phyloP scores from a whole-genome alignment of 2,329 filamentous ascomycete species.

The Sporothrix phasma region DNA sequence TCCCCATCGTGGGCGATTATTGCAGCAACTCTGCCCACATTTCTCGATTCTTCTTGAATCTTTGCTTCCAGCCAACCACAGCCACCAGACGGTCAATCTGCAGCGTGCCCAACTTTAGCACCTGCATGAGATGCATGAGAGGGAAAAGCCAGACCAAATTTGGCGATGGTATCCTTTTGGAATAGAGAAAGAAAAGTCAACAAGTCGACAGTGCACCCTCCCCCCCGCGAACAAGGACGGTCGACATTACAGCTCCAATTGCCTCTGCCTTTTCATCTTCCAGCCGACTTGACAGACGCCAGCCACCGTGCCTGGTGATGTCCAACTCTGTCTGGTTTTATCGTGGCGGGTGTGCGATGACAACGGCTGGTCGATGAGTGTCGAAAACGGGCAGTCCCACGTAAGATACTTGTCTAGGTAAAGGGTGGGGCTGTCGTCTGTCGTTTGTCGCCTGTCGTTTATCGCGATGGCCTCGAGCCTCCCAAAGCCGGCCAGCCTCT shows the following conservation, averaged over 20 bases:
- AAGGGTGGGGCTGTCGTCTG: background rate
- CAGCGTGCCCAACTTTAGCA: constrained; percentile 3
- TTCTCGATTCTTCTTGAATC: too few species aligned
- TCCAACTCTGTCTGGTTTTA: too few species aligned
- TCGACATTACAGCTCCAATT: background rate
- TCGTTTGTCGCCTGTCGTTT: background rate
- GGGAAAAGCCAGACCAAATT: background rate
- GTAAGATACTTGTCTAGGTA: too few species aligned
- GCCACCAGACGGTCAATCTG: background rate
- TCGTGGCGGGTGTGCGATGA: background rate
- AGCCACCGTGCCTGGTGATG: background rate
- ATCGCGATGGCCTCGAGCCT: background rate
- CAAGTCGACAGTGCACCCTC: background rate
- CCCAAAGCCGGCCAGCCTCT: background rate
- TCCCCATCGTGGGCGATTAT: too few species aligned
- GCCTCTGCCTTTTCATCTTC: too few species aligned
- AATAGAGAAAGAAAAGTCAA: background rate
- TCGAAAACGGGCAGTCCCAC: background rate
- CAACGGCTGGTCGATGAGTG: background rate
- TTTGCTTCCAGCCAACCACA: background rate
- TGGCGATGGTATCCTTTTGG: background rate
- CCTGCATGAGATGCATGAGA: constrained; percentile 6
- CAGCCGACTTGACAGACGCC: too few species aligned
- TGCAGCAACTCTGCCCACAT: too few species aligned
- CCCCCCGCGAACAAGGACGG: background rate